A percentile compares a stretch with the other conserved stretches of the same genome.
These are phyloP conservation scores for Leccinum angustisporum DNA, from an alignment of 1,284 basidiomycete genomes.

Conservation along the genomic window DNA sequence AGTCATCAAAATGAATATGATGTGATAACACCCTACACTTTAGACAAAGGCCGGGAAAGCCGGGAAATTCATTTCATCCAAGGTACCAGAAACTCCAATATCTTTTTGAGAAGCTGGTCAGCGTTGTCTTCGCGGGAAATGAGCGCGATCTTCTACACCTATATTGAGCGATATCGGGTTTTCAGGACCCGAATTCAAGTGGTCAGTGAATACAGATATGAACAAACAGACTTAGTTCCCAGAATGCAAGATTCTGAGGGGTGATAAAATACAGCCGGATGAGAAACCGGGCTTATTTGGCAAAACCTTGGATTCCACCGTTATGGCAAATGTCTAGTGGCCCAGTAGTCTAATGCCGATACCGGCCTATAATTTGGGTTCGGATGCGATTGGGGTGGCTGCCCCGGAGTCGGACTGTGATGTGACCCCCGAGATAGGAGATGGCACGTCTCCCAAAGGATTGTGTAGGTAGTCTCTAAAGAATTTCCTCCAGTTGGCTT, in stretches of 20 bases:
- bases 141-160: background rate
- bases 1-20: background rate
- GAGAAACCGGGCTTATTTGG: background rate
- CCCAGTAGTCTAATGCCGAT: constrained; percentile 6
- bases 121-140: background rate
- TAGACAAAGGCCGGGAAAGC: background rate
- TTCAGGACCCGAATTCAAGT: background rate
- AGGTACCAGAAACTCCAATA: background rate
- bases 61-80: constrained; percentile 2
- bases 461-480: constrained; percentile 51
- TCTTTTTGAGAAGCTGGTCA: background rate
- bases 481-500: constrained; percentile 72
- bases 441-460: constrained; percentile 29
- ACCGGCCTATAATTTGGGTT: constrained; percentile 5
- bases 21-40: background rate
- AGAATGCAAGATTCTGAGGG: background rate
- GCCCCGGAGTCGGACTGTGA: constrained; percentile 25
- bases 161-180: background rate
- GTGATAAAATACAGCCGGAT: constrained; percentile 1
- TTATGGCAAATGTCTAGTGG: background rate
- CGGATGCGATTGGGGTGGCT: constrained; percentile 18
- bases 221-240: background rate
- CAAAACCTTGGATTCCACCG: background rate
- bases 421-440: constrained; percentile 14
- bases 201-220: background rate